Conservation (phyloP, 371 early-diverging fungal species). For the Circinella umbellata region DNA sequence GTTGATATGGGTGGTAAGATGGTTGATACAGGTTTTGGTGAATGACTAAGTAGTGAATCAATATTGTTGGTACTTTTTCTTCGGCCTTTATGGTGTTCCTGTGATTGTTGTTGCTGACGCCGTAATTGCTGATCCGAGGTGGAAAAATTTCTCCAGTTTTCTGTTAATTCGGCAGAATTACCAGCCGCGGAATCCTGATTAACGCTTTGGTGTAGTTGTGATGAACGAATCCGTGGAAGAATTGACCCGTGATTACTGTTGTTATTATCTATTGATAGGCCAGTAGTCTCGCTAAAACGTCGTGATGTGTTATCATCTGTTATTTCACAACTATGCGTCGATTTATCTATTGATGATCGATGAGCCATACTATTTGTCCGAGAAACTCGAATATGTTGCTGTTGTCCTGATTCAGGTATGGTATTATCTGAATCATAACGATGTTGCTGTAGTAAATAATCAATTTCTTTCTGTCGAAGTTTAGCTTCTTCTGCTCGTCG, state of each 20-base stretch:
- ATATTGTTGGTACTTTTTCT: conserved; percentile 18
- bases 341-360: not conserved
- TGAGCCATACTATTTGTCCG: not conserved
- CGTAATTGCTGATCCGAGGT: not conserved
- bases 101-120: too few species aligned
- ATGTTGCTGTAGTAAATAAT: conserved; percentile 30
- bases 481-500: conserved; percentile 61
- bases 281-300: not conserved
- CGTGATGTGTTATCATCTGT: not conserved
- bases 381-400: not conserved
- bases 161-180: conserved; percentile 2
- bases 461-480: conserved; percentile 50
- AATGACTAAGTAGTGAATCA: conserved; percentile 20
- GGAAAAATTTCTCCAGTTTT: conserved; percentile 9
- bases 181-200: conserved; percentile 13
- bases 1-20: conserved; percentile 18
- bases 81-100: conserved; percentile 3
- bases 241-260: not conserved
- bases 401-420: not conserved
- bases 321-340: not conserved
- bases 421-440: conserved; percentile 9
- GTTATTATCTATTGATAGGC: not conserved
- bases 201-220: not conserved
- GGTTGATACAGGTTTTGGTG: conserved; percentile 10
- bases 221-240: conserved; percentile 17